Base-by-base conservation (phyloP, 2,329 filamentous ascomycete species). In the Aspergillus ustus region DNA sequence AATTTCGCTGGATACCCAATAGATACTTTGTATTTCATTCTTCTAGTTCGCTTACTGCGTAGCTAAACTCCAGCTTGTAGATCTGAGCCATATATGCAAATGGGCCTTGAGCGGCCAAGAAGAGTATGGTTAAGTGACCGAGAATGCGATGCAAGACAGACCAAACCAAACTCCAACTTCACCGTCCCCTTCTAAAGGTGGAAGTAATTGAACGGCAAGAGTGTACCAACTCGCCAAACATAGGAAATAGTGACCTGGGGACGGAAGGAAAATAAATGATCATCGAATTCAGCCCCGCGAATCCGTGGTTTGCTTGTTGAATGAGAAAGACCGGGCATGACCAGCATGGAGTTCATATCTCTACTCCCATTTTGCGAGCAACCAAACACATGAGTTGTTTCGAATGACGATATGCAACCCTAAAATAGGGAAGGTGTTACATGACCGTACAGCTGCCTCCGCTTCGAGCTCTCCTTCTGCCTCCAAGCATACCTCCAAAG, bases 381-480 rank as follows among this genome's bases (percentile, higher is more conserved):
- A n/a, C n/a, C 17, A 46, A n/a, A 20, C 7, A n/a, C 3, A 46
- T 20, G 44, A 13, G 11, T 5, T 46, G 13, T 46, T 25, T 43
- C 31, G 40, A 52, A 20, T 9, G 29, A 31, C 20, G 34, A 7
- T 13, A 45, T 61, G 59, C 61, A 53, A 65, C 63, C 44, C 62
- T 61, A 58, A 58, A 67, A 65, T 60, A 50, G 22, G 45, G 11
- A 34, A 46, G 15, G 8, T 37, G 8, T 87, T 79, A 91, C 89
- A 91, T 91, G 60, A 91, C 80, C 48, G 76, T 71, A 74, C 89
- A 68, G 53, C 65, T 91, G 64, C 86, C 75, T 57, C 87, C 82
- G 43, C 88, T 91, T 68, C 89, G 83, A 17, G 89, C 88, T 60
- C 87, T 83, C 62, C 87, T 83, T 28, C 85, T 81, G 4, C 78